Percentiles rank a stretch among this genome's conserved stretches.
phyloP scores from a whole-genome alignment of 108 stramenopile genomes.

The Cafeteria roenbergensis region DNA sequence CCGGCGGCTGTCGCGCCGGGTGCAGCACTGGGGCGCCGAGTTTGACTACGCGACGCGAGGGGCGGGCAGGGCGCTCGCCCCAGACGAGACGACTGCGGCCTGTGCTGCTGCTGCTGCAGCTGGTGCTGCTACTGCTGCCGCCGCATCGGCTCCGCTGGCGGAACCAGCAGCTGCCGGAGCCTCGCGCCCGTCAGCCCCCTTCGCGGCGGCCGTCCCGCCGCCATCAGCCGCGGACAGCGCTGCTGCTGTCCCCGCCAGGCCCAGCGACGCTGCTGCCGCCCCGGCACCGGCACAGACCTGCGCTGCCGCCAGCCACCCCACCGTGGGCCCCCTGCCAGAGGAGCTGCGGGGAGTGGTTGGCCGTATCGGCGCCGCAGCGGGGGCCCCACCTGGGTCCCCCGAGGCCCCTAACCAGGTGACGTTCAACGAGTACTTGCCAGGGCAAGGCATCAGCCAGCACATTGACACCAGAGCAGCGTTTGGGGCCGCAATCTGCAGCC shows the following conservation, averaged over 20 bases:
- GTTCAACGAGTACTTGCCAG: constrained; percentile 1
- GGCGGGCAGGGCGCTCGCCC: not conserved
- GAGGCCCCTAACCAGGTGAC: constrained; percentile 6
- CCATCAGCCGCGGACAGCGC: too few relatives aligned
- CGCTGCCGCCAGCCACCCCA: too few relatives aligned
- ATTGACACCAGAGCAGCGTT: not conserved
- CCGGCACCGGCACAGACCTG: too few relatives aligned
- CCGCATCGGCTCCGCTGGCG: not conserved
- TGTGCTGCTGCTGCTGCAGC: not conserved
- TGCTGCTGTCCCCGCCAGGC: too few relatives aligned
- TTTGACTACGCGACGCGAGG: not conserved
- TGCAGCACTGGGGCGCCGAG: not conserved
- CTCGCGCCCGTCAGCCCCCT: too few relatives aligned
- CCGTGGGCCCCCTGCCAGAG: too few relatives aligned
- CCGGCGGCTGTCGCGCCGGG: not conserved
- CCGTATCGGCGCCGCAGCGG: too few relatives aligned
- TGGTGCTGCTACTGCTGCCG: not conserved
- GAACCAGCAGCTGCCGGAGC: not conserved
- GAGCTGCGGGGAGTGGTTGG: too few relatives aligned
- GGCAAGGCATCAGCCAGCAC: not conserved
- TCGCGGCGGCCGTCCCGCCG: too few relatives aligned
- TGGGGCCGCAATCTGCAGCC: not conserved
- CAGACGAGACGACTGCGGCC: not conserved
- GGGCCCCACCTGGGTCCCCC: too few relatives aligned
- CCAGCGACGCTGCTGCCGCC: too few relatives aligned